Conservation (phyloP, 495 filamentous ascomycete genomes). For the Tuber brumale region DNA sequence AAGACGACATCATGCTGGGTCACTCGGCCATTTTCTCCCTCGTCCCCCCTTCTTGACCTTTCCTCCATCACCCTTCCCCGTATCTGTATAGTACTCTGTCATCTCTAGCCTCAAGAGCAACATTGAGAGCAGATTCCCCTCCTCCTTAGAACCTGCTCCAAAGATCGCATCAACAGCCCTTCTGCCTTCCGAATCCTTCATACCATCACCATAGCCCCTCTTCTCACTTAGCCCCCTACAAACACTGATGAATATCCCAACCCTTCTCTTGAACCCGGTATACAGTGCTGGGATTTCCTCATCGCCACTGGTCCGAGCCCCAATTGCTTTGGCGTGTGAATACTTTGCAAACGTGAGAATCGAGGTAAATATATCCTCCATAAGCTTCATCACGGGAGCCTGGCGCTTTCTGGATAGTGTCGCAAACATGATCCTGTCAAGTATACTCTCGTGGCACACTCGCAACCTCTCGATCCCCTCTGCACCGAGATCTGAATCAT, state of each 20-base stretch:
- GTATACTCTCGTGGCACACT: constrained; percentile 64
- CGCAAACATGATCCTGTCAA: constrained; percentile 71
- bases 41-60: constrained; percentile 1
- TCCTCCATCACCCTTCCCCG: background rate
- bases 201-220: constrained; percentile 50
- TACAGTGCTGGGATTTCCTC: constrained; percentile 53
- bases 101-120: constrained; percentile 57
- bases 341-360: constrained; percentile 63
- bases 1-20: background rate
- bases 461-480: constrained; percentile 59
- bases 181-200: constrained; percentile 42
- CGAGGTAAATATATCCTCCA: constrained; percentile 69
- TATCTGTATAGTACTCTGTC: constrained; percentile 51
- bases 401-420: constrained; percentile 66
- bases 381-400: constrained; percentile 59
- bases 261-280: constrained; percentile 57
- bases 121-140: constrained; percentile 50
- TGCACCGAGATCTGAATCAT: constrained; percentile 42
- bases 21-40: background rate
- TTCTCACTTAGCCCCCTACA: constrained; percentile 57
- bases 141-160: constrained; percentile 35
- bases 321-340: constrained; percentile 45
- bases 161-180: constrained; percentile 41
- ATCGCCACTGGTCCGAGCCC: constrained; percentile 44
- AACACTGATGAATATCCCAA: constrained; percentile 61